Base-by-base conservation (phyloP, 805 yeast genomes). In the Lachancea sp. region DNA sequence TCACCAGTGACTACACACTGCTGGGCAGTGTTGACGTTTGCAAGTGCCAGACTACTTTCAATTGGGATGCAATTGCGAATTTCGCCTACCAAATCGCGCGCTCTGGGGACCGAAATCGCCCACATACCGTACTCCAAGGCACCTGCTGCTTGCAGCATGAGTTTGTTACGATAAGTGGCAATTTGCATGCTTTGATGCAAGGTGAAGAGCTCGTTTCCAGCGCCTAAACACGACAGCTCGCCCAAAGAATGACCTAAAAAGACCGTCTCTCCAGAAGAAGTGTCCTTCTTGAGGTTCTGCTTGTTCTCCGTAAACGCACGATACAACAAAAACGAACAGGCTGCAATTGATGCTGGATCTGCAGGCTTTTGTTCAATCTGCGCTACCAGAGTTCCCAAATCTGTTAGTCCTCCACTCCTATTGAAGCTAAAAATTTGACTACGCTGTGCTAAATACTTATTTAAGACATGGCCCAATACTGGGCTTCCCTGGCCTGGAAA, bases 401-500 rank as follows among this genome's bases (percentile, higher is more conserved):
- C 51, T 39, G 53, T 53, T 18, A 44, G 7, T 17, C 19, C 18
- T 32, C 12, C 35, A 32, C 12, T 3, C 19, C 17, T 9, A 13
- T 29, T 11, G 5, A 32, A 15, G 12, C 19, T 32, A 13, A 15
- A 11, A 5, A 32, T 3, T 32, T 16, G 56, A 18, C 53, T 41
- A 46, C 51, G 55, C 36, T 51, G 54, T 43, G 55, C 51, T 26
- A 56, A 49, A 25, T 56, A 54, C 20, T 58, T 49, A 43, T 51
- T 58, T 40, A 56, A 42, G 10, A 51, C 47, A 3, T 62, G 58
- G 9, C 56, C 49, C 1, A 59, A 51, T 3, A 60, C 59, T 10
- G 65, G 53, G 2, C 67, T 59, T 3, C 68, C 68, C 50, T 63
- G 68, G 11, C 68, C 68, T 13, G 66, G 66, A 41, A 63, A 62